A percentile compares a stretch with the other conserved stretches of the same genome.
These are phyloP conservation scores for Paraleonurus japonicus DNA, from an alignment of 257 asterid genomes.

Conservation along the genomic window DNA sequence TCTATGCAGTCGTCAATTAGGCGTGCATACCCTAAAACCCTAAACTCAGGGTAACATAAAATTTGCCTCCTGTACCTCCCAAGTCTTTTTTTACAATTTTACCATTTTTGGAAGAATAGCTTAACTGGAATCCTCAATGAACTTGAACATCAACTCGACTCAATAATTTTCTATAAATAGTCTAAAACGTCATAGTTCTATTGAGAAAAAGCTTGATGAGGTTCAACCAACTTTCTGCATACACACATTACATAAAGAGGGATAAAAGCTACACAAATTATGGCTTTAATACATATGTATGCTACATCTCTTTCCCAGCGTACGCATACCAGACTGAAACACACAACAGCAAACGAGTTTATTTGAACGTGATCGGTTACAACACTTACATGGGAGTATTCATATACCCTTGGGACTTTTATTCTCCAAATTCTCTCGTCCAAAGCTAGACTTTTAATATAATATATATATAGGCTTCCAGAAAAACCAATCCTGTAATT, in stretches of 20 bases:
- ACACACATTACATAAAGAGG: not conserved
- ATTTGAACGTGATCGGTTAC: not conserved
- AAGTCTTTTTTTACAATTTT: too few relatives aligned
- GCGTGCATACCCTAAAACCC: too few relatives aligned
- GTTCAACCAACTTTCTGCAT: not conserved
- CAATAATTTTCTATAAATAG: too few relatives aligned
- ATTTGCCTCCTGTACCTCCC: too few relatives aligned
- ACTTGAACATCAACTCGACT: not conserved
- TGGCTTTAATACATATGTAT: not conserved
- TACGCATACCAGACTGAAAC: not conserved
- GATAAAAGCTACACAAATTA: not conserved
- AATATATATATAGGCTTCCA: not conserved
- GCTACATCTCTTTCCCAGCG: not conserved
- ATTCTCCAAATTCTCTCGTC: not conserved
- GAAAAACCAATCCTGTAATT: conserved; percentile 28
- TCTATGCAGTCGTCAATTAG: too few relatives aligned
- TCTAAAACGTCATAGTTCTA: not conserved
- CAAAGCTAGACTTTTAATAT: not conserved
- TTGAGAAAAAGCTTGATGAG: not conserved
- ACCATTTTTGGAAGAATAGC: too few relatives aligned
- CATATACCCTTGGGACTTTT: not conserved
- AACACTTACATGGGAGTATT: not conserved
- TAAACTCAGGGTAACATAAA: too few relatives aligned
- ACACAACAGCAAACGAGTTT: not conserved
- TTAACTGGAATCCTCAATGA: not conserved